Evolutionary conservation across 1,284 basidiomycete genomes (phyloP).

Genomic region (Ceratobasidium sp.): DNA sequence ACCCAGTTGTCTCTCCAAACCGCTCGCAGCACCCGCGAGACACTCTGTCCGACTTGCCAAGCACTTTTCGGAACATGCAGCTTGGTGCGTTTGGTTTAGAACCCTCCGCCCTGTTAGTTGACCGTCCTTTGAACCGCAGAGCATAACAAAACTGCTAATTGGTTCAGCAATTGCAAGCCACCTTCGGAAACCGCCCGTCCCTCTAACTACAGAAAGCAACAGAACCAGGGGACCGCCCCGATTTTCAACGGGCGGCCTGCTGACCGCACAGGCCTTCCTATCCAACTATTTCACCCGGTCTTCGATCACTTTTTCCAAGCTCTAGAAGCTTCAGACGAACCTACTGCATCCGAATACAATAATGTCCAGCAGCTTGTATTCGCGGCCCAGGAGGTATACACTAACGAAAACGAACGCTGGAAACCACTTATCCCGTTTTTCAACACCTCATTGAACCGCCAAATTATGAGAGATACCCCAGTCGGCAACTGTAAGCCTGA

Average conservation of each 20-base stretch:
- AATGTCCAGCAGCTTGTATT: not conserved
- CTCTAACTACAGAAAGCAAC: not conserved
- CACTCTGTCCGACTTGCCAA: not conserved
- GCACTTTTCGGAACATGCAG: not conserved
- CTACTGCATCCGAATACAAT: too few species aligned
- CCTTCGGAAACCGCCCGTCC: not conserved
- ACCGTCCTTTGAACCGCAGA: not conserved
- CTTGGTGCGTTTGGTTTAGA: not conserved
- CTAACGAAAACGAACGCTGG: not conserved
- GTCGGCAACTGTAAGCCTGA: not conserved
- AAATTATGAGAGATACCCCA: not conserved
- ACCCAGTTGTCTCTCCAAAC: not conserved
- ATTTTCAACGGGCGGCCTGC: constrained; percentile 4
- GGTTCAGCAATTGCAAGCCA: not conserved
- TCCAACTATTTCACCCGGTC: constrained; percentile 1
- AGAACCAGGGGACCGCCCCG: not conserved
- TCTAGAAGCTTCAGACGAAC: not conserved
- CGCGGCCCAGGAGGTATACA: not conserved
- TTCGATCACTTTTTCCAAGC: not conserved
- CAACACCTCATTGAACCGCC: not conserved
- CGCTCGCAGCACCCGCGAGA: not conserved
- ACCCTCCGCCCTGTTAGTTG: not conserved
- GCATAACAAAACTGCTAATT: not conserved
- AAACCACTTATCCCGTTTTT: not conserved
- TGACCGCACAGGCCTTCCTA: not conserved